Conservation (phyloP, 495 filamentous ascomycete species). For the Immersiella caudata region DNA sequence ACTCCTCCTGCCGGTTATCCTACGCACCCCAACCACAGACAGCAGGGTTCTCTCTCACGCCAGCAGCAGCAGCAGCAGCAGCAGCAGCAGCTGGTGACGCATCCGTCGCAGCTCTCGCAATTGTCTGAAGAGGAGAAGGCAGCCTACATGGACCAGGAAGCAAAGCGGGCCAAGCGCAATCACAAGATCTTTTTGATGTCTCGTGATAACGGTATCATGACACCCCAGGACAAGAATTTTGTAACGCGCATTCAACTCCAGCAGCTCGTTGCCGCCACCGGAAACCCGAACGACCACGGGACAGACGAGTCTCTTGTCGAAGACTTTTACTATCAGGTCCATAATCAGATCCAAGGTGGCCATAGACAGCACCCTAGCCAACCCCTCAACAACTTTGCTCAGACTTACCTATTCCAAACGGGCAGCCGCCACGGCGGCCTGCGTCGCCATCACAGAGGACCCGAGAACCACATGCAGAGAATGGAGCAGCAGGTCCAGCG, state of each 20-base stretch:
- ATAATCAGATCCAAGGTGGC: constrained; percentile 87
- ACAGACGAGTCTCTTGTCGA: constrained; percentile 79
- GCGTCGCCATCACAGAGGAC: constrained; percentile 72
- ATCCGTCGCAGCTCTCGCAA: constrained; percentile 75
- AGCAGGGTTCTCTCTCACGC: constrained; percentile 43
- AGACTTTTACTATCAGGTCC: constrained; percentile 99
- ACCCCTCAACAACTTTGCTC: constrained; percentile 91
- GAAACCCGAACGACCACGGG: constrained; percentile 77
- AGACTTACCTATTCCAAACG: constrained; percentile 95
- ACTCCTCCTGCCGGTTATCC: constrained; percentile 28
- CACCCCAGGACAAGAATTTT: constrained; percentile 98
- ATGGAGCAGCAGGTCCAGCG: constrained; percentile 99
- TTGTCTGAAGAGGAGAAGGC: constrained; percentile 78
- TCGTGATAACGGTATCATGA: constrained; percentile 96
- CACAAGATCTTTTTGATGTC: constrained; percentile 97
- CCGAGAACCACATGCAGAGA: constrained; percentile 94
- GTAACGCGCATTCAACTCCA: constrained; percentile 97
- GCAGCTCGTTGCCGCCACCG: constrained; percentile 89
- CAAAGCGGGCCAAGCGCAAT: constrained; percentile 93
- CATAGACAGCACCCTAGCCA: constrained; percentile 86
- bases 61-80: constrained; percentile 39
- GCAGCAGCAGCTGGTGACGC: constrained; percentile 57
- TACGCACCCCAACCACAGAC: constrained; percentile 39
- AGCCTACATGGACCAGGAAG: constrained; percentile 83
- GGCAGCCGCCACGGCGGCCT: constrained; percentile 73